Evolutionary conservation across 2,329 filamentous ascomycete genomes (phyloP).

Genomic region (Graphium sp.): DNA sequence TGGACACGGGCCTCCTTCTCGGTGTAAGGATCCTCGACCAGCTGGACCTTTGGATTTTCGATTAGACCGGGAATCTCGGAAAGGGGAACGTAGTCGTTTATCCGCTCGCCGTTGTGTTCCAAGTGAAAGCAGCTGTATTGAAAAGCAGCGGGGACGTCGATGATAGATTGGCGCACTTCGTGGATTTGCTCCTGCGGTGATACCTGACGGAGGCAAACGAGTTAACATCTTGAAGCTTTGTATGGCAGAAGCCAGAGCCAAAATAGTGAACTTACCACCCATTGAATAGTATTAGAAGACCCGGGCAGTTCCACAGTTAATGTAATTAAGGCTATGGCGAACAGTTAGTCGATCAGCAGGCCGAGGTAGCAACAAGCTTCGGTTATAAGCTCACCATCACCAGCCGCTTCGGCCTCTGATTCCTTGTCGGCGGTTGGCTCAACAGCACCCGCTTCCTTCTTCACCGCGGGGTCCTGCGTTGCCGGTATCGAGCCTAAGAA

Average conservation of each 20-base stretch:
- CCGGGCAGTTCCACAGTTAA: conserved; percentile 5
- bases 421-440: no score
- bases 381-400: no score
- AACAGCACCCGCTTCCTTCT: no score
- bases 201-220: conserved; percentile 36
- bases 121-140: conserved; percentile 99
- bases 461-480: no score
- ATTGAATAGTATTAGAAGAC: conserved; percentile 4
- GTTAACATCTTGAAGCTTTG: conserved; percentile 8
- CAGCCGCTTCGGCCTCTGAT: no score
- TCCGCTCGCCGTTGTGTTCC: conserved; percentile 70
- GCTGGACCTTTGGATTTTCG: conserved; percentile 57
- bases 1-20: conserved; percentile 97
- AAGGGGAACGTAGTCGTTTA: conserved; percentile 91
- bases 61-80: conserved; percentile 73
- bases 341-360: not conserved
- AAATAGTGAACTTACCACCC: conserved; percentile 1
- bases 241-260: conserved; percentile 6
- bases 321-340: conserved; percentile 4
- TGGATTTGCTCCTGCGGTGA: conserved; percentile 92
- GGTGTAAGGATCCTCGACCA: conserved; percentile 92
- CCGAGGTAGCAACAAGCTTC: not conserved
- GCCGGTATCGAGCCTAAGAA: no score
- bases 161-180: conserved; percentile 90
- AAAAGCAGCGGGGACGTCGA: conserved; percentile 83